Base-by-base conservation (phyloP, 1,139 yeast genomes). In the Diutina ranongensis region DNA sequence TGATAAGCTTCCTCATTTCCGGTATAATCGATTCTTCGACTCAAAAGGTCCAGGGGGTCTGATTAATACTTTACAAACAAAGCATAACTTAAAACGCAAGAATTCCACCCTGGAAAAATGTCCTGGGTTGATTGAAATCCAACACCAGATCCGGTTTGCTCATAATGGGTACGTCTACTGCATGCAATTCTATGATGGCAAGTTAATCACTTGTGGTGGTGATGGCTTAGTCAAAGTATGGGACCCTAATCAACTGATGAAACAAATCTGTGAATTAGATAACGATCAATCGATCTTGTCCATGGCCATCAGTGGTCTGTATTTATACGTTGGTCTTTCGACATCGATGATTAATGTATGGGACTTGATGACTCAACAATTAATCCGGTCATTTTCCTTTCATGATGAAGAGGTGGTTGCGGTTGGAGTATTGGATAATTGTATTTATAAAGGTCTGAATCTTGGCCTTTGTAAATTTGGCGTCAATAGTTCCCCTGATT, bases 101-200 rank as follows among this genome's bases (percentile, higher is more conserved):
- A 55, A 55, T 20, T 55, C 55, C 8, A 46, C 49, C 12, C 48
- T 48, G 4, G 15, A 44, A 3, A 19, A 36, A 7, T 46, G 45
- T 15, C 59, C 67, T 22, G 52, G 60, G 27, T 64, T 84, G 42
- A 68, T 86, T 32, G 95, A 89, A 59, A 74, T 87, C 15, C 83
- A 84, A 1, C 81, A 87, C 55, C 74, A 78, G 35, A 71, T 85
- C 2, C 68, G 80, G 12, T 92, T 86, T 62, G 97, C 98, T 1
- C 98, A 92, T 59, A 79, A 84, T 57, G 95, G 97, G 7, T 89
- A 85, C 55, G 80, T 92, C 15, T 87, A 88, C 60, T 75, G 89
- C 35, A 74, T 88, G 76, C 71, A 70, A 40, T 52, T 65, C 48
- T 57, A 50, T 47, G 53, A 51, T 4, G 54, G 54, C 45, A 48